Conservation (phyloP, 1,284 basidiomycete species). For the Ustilago curta region DNA sequence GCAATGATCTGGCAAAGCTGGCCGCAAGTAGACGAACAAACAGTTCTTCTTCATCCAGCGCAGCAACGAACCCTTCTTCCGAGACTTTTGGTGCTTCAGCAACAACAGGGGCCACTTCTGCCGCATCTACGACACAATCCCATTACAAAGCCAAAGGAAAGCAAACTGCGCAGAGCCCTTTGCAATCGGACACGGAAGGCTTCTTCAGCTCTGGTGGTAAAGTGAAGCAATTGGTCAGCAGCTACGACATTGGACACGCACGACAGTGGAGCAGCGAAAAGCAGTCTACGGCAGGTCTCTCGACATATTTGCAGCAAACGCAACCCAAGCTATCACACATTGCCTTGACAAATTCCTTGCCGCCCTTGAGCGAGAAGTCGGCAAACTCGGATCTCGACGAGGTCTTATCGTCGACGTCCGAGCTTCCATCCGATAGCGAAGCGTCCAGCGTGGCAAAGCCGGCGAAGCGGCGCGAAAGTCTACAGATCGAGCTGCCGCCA, state of each 20-base stretch:
- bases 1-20: conserved; percentile 28
- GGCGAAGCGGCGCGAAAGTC: conserved; percentile 27
- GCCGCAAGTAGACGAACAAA: conserved; percentile 24
- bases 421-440: conserved; percentile 20
- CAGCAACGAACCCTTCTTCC: conserved; percentile 15
- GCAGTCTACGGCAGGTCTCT: not conserved
- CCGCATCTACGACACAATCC: conserved; percentile 1
- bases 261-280: conserved; percentile 10
- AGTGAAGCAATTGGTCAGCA: conserved; percentile 8
- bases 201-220: conserved; percentile 24
- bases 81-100: not conserved
- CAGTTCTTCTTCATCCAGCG: conserved; percentile 25
- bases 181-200: conserved; percentile 21
- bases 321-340: conserved; percentile 20
- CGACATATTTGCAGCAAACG: conserved; percentile 1
- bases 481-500: conserved; percentile 48
- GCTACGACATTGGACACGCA: conserved; percentile 6
- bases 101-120: conserved; percentile 18
- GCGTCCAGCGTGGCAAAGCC: conserved; percentile 4
- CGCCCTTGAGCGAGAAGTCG: conserved; percentile 40
- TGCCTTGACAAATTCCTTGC: conserved; percentile 15
- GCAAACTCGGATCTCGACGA: conserved; percentile 29
- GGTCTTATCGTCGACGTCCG: conserved; percentile 17
- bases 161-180: conserved; percentile 1
- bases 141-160: conserved; percentile 19